These are phyloP conservation scores for Hemileccinum impolitum DNA, from an alignment of 768 basidiomycete genomes.

Conservation along the genomic window DNA sequence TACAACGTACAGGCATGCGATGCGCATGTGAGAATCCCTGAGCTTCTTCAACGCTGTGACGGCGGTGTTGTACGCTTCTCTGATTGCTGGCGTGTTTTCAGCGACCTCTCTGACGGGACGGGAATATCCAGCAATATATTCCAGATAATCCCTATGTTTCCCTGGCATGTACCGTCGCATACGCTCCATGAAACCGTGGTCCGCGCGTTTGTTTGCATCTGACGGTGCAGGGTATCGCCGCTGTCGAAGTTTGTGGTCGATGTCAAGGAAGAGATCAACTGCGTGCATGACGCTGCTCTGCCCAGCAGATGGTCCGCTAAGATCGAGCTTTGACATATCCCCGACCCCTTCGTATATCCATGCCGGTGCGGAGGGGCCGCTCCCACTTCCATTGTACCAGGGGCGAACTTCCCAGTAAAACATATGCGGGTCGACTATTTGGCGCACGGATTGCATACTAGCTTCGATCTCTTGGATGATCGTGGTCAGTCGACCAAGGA, in stretches of 20 bases:
- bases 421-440: constrained; percentile 73
- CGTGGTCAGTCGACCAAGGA: constrained; percentile 62
- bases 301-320: constrained; percentile 89
- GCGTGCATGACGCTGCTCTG: constrained; percentile 92
- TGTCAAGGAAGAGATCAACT: constrained; percentile 80
- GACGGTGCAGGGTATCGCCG: constrained; percentile 68
- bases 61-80: constrained; percentile 75
- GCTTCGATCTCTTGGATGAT: constrained; percentile 74
- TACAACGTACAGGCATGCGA: constrained; percentile 86
- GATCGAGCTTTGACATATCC: constrained; percentile 53
- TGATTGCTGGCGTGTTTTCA: constrained; percentile 51
- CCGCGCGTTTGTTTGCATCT: constrained; percentile 59
- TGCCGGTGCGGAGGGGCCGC: constrained; percentile 43
- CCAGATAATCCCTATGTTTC: constrained; percentile 81
- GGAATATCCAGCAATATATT: constrained; percentile 55
- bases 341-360: constrained; percentile 83
- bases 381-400: constrained; percentile 86
- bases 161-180: constrained; percentile 97
- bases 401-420: constrained; percentile 91
- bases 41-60: constrained; percentile 78
- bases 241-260: constrained; percentile 80
- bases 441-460: constrained; percentile 65
- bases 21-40: constrained; percentile 84
- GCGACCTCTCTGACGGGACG: constrained; percentile 65
- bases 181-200: constrained; percentile 81